These are phyloP conservation scores for Cystobasidium onofrii DNA, from an alignment of 768 basidiomycete species.

Conservation along the genomic window DNA sequence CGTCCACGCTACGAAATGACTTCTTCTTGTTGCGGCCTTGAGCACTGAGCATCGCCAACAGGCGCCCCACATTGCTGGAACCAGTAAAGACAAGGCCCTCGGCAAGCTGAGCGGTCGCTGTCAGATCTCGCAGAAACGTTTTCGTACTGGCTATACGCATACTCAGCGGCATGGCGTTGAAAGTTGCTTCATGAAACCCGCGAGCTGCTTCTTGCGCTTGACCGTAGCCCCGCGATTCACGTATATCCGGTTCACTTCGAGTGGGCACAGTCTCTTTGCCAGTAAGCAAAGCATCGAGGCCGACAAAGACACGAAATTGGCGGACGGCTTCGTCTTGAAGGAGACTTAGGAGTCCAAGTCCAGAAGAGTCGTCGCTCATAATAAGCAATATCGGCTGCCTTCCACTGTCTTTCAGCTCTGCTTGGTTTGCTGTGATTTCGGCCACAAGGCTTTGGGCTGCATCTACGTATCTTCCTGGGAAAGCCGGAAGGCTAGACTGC, in stretches of 20 bases:
- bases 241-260: neutral
- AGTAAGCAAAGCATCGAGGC: neutral
- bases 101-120: conserved; percentile 27
- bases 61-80: conserved; percentile 38
- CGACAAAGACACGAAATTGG: neutral
- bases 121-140: conserved; percentile 38
- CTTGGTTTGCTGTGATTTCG: no score
- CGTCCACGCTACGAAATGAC: conserved; percentile 10
- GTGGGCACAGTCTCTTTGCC: neutral
- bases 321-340: neutral
- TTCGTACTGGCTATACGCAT: conserved; percentile 26
- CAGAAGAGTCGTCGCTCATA: conserved; percentile 20
- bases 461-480: neutral
- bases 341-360: neutral
- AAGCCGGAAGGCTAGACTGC: no score
- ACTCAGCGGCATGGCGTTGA: conserved; percentile 33
- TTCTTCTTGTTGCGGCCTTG: neutral
- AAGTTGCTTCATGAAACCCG: conserved; percentile 22
- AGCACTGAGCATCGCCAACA: conserved; percentile 34
- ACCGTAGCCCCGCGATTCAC: neutral
- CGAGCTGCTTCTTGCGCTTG: neutral
- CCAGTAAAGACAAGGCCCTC: conserved; percentile 41
- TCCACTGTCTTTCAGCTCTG: neutral
- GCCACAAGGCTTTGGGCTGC: neutral
- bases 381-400: neutral